Percentiles rank a stretch among this genome's conserved stretches.
These are phyloP conservation scores for Phytophthora cryptogea DNA, from an alignment of 352 stramenopile species.

Conservation along the genomic window DNA sequence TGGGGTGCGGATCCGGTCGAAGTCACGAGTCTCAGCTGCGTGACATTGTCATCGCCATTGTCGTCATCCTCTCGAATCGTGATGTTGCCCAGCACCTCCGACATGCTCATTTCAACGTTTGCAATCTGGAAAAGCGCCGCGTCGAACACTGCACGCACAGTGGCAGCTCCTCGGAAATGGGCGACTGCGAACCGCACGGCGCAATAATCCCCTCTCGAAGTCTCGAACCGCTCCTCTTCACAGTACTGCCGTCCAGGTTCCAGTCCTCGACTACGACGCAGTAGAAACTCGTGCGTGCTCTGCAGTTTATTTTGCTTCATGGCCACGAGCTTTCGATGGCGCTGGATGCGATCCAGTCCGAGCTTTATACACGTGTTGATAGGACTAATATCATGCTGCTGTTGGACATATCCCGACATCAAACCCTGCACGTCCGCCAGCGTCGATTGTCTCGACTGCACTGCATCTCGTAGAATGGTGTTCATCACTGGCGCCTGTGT, in stretches of 20 bases:
- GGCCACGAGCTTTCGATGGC: constrained; percentile 28
- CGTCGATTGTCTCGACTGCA: constrained; percentile 35
- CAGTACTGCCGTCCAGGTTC: constrained; percentile 35
- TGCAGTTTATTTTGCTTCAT: constrained; percentile 30
- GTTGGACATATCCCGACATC: constrained; percentile 38
- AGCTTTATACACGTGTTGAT: constrained; percentile 44
- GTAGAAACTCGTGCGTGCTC: constrained; percentile 31
- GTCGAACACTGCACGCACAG: constrained; percentile 44
- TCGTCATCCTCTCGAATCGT: constrained; percentile 55
- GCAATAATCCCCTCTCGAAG: constrained; percentile 37
- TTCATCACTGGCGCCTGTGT: constrained; percentile 44
- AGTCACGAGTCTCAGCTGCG: constrained; percentile 40
- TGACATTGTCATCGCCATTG: constrained; percentile 29
- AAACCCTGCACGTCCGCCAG: constrained; percentile 35
- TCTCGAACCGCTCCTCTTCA: constrained; percentile 46
- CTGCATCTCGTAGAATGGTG: constrained; percentile 31
- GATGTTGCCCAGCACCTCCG: constrained; percentile 46
- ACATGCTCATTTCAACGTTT: constrained; percentile 58
- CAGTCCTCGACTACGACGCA: constrained; percentile 31
- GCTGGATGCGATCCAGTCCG: constrained; percentile 22
- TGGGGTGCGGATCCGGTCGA: constrained; percentile 21
- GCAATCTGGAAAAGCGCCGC: constrained; percentile 37
- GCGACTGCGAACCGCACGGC: constrained; percentile 38
- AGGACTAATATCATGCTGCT: constrained; percentile 40
- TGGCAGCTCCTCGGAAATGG: constrained; percentile 34